Evolutionary conservation across 1,284 basidiomycete species (phyloP), one percentile per base, ranked within the genome.

Genomic region (Ceraceosorus bombacis): DNA sequence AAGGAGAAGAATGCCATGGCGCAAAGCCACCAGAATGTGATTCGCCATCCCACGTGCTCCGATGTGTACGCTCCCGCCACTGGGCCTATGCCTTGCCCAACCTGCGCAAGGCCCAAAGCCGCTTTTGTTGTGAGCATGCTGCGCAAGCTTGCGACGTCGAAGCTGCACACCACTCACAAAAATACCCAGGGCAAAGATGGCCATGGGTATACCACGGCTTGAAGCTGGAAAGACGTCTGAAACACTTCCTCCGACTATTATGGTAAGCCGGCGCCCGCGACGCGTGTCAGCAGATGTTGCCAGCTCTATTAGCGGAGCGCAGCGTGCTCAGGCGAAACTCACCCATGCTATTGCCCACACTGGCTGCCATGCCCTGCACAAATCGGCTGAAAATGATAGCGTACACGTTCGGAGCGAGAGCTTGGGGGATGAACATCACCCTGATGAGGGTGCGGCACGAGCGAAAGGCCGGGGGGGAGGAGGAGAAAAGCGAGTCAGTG

Each of bases 21-120:
- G 5, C 12, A 43, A 51, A 62, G 53, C 41, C 57, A 50, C 53
- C 60, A 65, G 55, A 66, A 70, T 5, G 64, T 56, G 63, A 64
- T 69, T 46, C 62, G 64, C 72, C 72, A 74, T 13, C 50, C 52
- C 4, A 62, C 41, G n/a, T 63, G 62, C 36, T 53, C 55, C 0
- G 67, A 70, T 27, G 70, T 54, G 68, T 70, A 75, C 40, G 64
- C 61, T 0, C 58, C 54, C 41, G 62, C 58, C 8, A 70, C 54
- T 0, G 73, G 72, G 5, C 67, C 71, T 5, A 69, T 62, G 5
- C 68, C 52, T 55, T 72, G 79, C 65, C 53, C 79, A 64, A 52
- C 60, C 54, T 79, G 27, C 27, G 27, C 27, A 27, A 27, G 27
- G 27, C 27, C 27, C 27, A 3, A 27, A 27, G 3, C 27, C 27